Evolutionary conservation across 441 rosid species (phyloP), one percentile per base, ranked within the genome.

Genomic region (Viola pubescens): DNA sequence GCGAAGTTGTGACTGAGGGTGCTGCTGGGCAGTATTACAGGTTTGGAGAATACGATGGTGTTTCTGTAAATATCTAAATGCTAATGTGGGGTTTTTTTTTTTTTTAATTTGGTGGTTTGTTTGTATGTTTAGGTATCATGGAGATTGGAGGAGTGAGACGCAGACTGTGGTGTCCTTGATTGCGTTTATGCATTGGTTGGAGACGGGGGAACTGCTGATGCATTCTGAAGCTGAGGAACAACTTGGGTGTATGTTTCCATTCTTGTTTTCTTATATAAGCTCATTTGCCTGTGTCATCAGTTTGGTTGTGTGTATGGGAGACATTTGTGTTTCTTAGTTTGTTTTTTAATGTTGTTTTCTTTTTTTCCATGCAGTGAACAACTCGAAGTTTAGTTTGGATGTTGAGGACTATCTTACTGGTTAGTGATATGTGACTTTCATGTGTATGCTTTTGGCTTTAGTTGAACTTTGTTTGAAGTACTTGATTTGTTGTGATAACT

Each of bases 101-200:
- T 52, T 56, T 43, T 43, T 3, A 4, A 3, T 19, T 34, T 61
- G 7, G 57, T 51, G 64, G 46, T 11, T 45, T 61, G 38, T 59
- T 9, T 65, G 65, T 71, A 6, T 52, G 8, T 56, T 42, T 58
- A 92, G 98, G 81, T 92, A 82, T 80, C 94, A 87, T 75, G 91
- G 89, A 51, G 98, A 89, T 73, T 92, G 98, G 98, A 87, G 73
- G 76, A 84, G 80, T 74, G 97, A 87, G 77, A 89, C 97, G 4
- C 97, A 89, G 65, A 77, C 73, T 16, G 91, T 86, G 34, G 95
- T 87, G 59, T 89, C 88, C 3, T 76, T 79, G 77, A 89, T 92
- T 68, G 84, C 90, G 54, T 89, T 92, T 52, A 77, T 88, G 81
- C 91, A 92, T 59, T 87, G 97, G 97, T 77, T 92, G 53, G 96